Percentiles rank a stretch among this genome's conserved stretches.
phyloP scores from a whole-genome alignment of 2,329 filamentous ascomycete genomes.

The Aspergillus awamori region DNA sequence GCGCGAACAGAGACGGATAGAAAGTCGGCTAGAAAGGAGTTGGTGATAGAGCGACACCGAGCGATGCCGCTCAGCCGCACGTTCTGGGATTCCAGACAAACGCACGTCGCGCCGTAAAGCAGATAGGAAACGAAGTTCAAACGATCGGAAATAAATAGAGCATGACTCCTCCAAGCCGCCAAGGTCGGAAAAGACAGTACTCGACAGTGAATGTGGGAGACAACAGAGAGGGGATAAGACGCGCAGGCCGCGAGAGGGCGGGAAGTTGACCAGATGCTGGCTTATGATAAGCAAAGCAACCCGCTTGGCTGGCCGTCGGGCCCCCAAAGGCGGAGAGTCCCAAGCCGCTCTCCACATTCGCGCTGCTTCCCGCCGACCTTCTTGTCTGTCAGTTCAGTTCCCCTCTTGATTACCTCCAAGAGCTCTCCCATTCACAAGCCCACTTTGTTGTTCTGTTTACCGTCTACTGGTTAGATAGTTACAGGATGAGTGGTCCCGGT shows the following conservation, averaged over 20 bases:
- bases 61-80: slow-evolving; percentile 20
- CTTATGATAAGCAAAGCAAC: slow-evolving; percentile 5
- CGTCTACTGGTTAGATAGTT: slow-evolving; percentile 3
- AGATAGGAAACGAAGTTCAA: slow-evolving; percentile 7
- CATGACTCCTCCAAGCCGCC: slow-evolving; percentile 18
- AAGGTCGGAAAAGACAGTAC: not conserved
- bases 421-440: not conserved
- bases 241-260: slow-evolving; percentile 16
- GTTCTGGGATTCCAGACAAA: slow-evolving; percentile 11
- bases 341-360: not conserved
- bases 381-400: not conserved
- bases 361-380: not conserved
- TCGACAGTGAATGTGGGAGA: slow-evolving; percentile 4
- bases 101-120: slow-evolving; percentile 13
- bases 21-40: slow-evolving; percentile 1
- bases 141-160: slow-evolving; percentile 4
- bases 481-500: slow-evolving; percentile 41
- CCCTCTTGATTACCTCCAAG: not conserved
- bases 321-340: slow-evolving; percentile 19
- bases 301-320: not conserved
- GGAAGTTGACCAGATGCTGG: not conserved
- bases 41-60: slow-evolving; percentile 9
- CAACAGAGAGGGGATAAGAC: slow-evolving; percentile 12
- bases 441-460: not conserved
- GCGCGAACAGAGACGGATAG: not conserved